phyloP scores from a whole-genome alignment of 73 alveolate genomes.

The Symbiodinium natans region DNA sequence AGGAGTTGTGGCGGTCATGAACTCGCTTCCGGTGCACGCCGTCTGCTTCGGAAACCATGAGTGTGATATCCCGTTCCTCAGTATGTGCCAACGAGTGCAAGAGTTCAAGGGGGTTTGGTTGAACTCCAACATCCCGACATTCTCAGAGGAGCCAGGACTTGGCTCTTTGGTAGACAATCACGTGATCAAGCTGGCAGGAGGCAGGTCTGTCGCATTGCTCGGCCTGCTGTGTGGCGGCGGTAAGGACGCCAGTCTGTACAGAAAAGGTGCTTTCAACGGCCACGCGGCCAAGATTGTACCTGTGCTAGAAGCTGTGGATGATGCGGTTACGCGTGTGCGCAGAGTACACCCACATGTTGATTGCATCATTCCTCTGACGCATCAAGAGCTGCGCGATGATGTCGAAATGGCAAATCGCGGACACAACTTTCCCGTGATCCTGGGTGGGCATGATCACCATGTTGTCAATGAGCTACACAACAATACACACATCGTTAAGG shows the following conservation, averaged over 20 bases:
- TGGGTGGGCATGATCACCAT: conserved; percentile 89
- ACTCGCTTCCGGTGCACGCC: conserved; percentile 41
- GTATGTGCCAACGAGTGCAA: conserved; percentile 45
- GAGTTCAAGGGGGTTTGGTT: conserved; percentile 80
- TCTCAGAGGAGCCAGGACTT: conserved; percentile 15
- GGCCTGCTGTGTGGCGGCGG: conserved; percentile 75
- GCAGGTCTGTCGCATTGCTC: conserved; percentile 53
- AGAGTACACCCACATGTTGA: conserved; percentile 38
- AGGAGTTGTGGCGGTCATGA: conserved; percentile 45
- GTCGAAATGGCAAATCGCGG: conserved; percentile 24
- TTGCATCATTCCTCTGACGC: conserved; percentile 80
- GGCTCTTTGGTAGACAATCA: conserved; percentile 49
- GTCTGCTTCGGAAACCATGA: conserved; percentile 91
- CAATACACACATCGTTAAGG: conserved; percentile 50
- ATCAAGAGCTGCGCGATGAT: conserved; percentile 69
- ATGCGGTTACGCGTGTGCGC: conserved; percentile 10
- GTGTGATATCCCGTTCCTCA: conserved; percentile 55
- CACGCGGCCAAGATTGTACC: conserved; percentile 26
- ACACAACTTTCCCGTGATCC: conserved; percentile 53
- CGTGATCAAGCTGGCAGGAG: conserved; percentile 31
- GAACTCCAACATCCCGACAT: conserved; percentile 73
- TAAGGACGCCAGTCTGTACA: conserved; percentile 1
- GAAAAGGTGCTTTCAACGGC: conserved; percentile 57
- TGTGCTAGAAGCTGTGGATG: conserved; percentile 40
- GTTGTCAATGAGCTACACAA: conserved; percentile 52